Conservation (phyloP, 2,329 filamentous ascomycete species). For the Ophiocordyceps unilateralis region DNA sequence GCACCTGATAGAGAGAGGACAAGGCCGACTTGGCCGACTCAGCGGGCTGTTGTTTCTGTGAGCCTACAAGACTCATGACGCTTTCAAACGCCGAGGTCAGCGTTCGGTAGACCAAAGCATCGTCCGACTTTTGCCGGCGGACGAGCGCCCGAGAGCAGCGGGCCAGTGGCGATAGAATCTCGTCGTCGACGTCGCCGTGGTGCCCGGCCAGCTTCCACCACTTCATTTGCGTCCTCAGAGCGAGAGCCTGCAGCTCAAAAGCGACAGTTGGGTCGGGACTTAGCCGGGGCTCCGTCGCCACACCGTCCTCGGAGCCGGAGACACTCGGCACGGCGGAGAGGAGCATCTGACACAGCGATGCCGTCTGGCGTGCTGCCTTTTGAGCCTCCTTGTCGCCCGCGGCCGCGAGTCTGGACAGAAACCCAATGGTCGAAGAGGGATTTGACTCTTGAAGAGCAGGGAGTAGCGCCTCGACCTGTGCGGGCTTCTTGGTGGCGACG, state of each 20-base stretch:
- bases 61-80: slow-evolving; percentile 15
- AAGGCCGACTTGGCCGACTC: slow-evolving; percentile 25
- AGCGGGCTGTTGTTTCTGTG: slow-evolving; percentile 15
- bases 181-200: slow-evolving; percentile 40
- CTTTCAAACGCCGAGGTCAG: slow-evolving; percentile 14
- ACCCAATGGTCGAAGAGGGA: slow-evolving; percentile 36
- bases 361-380: slow-evolving; percentile 49
- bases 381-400: slow-evolving; percentile 25
- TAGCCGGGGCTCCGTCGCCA: slow-evolving; percentile 33
- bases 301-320: slow-evolving; percentile 42
- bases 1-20: slow-evolving; percentile 30
- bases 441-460: slow-evolving; percentile 35
- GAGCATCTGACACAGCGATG: slow-evolving; percentile 46
- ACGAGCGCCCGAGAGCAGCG: slow-evolving; percentile 45
- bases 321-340: slow-evolving; percentile 50
- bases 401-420: slow-evolving; percentile 32
- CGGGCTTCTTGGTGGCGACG: slow-evolving; percentile 38
- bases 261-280: slow-evolving; percentile 38
- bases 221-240: slow-evolving; percentile 39
- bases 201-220: slow-evolving; percentile 51
- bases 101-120: slow-evolving; percentile 19
- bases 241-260: slow-evolving; percentile 46
- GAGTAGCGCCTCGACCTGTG: slow-evolving; percentile 38
- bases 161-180: slow-evolving; percentile 47
- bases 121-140: slow-evolving; percentile 27